Conservation (phyloP, 306 rosid genomes). For the Arachis hypogaea region DNA sequence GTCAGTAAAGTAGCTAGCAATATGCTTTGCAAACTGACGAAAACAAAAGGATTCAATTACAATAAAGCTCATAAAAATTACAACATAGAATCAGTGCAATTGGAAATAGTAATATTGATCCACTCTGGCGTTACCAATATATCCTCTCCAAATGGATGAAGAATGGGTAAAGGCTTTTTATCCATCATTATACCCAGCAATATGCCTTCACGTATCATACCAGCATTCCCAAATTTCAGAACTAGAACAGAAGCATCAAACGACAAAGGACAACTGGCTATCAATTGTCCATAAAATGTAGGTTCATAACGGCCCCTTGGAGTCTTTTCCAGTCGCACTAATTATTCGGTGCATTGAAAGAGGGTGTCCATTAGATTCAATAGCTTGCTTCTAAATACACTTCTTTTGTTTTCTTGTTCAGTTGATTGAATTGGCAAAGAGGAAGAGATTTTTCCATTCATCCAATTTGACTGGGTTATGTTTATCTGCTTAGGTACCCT, state of each 20-base stretch:
- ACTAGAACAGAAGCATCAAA: constrained; percentile 36
- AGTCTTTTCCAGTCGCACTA: no score
- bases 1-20: constrained; percentile 51
- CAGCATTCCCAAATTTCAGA: constrained; percentile 79
- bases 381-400: no score
- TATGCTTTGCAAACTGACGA: constrained; percentile 52
- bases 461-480: no score
- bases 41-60: constrained; percentile 38
- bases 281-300: no score
- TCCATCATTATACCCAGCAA: constrained; percentile 79
- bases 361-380: no score
- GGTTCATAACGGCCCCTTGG: no score
- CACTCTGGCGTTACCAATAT: constrained; percentile 56
- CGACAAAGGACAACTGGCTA: no score
- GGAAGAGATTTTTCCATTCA: no score
- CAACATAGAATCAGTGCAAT: constrained; percentile 37
- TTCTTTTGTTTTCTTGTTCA: no score
- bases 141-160: constrained; percentile 85
- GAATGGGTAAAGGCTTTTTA: constrained; percentile 76
- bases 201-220: constrained; percentile 85
- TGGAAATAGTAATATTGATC: constrained; percentile 28
- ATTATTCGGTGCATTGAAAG: no score
- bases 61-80: constrained; percentile 16
- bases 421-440: no score
- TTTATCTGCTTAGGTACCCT: no score